phyloP scores from a whole-genome alignment of 2,329 filamentous ascomycete genomes.

The Ascochyta koolunga region DNA sequence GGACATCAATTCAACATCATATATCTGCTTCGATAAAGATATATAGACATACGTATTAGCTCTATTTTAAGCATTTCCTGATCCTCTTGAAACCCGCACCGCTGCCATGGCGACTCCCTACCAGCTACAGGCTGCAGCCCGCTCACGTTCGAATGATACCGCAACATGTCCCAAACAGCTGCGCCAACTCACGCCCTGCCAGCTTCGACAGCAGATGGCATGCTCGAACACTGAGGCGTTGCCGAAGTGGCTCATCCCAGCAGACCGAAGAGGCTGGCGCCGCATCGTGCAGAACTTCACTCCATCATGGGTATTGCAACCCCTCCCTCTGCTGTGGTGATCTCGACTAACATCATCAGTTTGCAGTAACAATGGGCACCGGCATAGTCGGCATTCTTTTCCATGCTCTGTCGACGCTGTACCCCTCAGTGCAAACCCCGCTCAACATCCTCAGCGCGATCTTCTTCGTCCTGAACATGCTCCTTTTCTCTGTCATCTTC shows the following conservation, averaged over 20 bases:
- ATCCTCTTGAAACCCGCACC: neutral
- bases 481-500: slow-evolving; percentile 61
- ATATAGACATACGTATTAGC: too few species aligned
- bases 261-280: slow-evolving; percentile 36
- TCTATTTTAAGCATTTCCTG: too few species aligned
- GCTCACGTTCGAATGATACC: slow-evolving; percentile 9
- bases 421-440: slow-evolving; percentile 54
- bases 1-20: neutral
- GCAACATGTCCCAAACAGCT: slow-evolving; percentile 5
- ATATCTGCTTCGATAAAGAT: neutral
- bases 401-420: slow-evolving; percentile 60
- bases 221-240: slow-evolving; percentile 6
- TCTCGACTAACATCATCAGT: slow-evolving; percentile 15
- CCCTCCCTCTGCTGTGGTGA: too few species aligned
- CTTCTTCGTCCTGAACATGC: slow-evolving; percentile 65
- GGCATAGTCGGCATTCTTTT: slow-evolving; percentile 60
- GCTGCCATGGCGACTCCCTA: slow-evolving; percentile 8
- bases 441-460: slow-evolving; percentile 63
- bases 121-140: slow-evolving; percentile 1
- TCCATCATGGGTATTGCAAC: slow-evolving; percentile 38
- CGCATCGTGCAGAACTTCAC: slow-evolving; percentile 43
- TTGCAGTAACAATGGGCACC: slow-evolving; percentile 35
- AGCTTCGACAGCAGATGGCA: slow-evolving; percentile 9
- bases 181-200: slow-evolving; percentile 14
- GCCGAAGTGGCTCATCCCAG: slow-evolving; percentile 35